Base-by-base conservation (phyloP, 2,329 filamentous ascomycete genomes). In the Neurospora sp. region DNA sequence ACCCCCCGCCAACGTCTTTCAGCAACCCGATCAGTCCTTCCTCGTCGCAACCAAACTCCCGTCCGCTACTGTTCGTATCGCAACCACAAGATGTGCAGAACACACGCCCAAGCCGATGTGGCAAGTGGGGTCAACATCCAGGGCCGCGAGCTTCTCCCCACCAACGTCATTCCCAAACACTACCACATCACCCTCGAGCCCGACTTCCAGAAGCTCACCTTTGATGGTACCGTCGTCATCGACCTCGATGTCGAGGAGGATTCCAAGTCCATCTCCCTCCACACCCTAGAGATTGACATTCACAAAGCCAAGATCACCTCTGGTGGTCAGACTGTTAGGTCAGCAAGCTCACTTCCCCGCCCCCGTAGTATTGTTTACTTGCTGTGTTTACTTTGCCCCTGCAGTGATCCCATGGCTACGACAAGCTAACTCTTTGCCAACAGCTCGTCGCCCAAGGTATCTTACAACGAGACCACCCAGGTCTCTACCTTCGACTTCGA, bases 101-200 rank as follows among this genome's bases (percentile, higher is more conserved):
- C 77, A 67, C 80, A 80, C 52, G 77, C 78, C 46, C 75, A 74
- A 57, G 74, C 77, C 74, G 80, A 80, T 46, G 73, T 75, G 75
- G 77, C 77, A 69, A 76, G 79, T 73, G 78, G 77, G 70, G 78
- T 78, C 69, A 77, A 77, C 70, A 74, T 79, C 68, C 76, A 76
- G 75, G 89, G 87, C 73, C 90, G 95, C 76, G 91, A 97, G 83
- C 90, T 98, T 74, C 86, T 98, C 76, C 96, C 95, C 68, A 89
- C 90, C 81, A 97, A 97, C 78, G 93, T 97, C 77, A 91, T 95
- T 80, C 94, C 95, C n/a, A 82, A 86, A 46, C 93, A 98, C 83
- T 98, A 98, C 82, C 89, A 97, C 80, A 82, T 98, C 75, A 96
- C 92, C 1, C 85, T 98, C 72, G 96, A 98, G 83, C 93, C 95